Percentiles rank a stretch among this genome's conserved stretches.
Evolutionary conservation across 164 flowering plant species (phyloP).

Genomic region (Akebia trifoliata): DNA sequence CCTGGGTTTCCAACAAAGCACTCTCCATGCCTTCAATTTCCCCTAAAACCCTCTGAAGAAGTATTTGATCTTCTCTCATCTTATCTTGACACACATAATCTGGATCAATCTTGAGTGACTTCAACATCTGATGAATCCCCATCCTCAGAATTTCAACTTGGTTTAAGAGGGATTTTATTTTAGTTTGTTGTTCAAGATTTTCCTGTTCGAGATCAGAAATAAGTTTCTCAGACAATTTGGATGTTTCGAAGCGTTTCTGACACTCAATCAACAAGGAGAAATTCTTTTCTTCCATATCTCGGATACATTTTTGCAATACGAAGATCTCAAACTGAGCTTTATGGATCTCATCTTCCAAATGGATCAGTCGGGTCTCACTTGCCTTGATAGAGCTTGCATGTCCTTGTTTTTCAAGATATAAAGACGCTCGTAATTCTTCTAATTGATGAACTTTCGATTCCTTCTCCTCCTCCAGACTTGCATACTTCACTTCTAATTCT

Average conservation of each 20-base stretch:
- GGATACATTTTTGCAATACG: slow-evolving; percentile 59
- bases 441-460: slow-evolving; percentile 35
- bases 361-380: slow-evolving; percentile 40
- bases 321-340: slow-evolving; percentile 69
- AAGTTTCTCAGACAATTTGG: slow-evolving; percentile 46
- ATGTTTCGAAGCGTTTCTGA: slow-evolving; percentile 57
- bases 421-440: slow-evolving; percentile 42
- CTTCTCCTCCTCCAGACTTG: slow-evolving; percentile 59
- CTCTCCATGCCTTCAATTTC: slow-evolving; percentile 38
- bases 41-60: slow-evolving; percentile 30
- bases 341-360: slow-evolving; percentile 46
- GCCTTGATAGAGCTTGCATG: slow-evolving; percentile 32
- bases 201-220: slow-evolving; percentile 64
- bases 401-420: slow-evolving; percentile 55
- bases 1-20: slow-evolving; percentile 33
- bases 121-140: slow-evolving; percentile 46
- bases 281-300: slow-evolving; percentile 67
- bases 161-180: slow-evolving; percentile 52
- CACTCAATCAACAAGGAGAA: slow-evolving; percentile 45
- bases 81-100: slow-evolving; percentile 20
- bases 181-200: slow-evolving; percentile 60
- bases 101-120: slow-evolving; percentile 41
- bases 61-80: slow-evolving; percentile 26
- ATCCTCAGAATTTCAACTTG: slow-evolving; percentile 48
- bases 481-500: slow-evolving; percentile 49